These are phyloP conservation scores for Talaromyces ruber DNA, from an alignment of 495 filamentous ascomycete species.

Conservation along the genomic window DNA sequence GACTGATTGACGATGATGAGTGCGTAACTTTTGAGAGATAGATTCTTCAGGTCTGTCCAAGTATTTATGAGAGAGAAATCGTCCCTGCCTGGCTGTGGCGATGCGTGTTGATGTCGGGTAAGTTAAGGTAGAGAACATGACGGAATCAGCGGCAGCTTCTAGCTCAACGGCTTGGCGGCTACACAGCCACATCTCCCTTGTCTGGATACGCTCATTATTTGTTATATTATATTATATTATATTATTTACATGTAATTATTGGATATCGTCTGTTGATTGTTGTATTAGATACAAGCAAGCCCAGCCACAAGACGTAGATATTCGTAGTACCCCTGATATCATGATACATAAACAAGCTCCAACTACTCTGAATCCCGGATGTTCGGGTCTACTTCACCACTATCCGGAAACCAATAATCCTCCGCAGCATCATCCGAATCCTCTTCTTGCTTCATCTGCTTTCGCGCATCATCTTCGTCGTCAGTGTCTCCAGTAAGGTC, in stretches of 20 bases:
- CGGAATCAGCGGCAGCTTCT: background rate
- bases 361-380: slow-evolving; percentile 10
- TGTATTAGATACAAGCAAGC: background rate
- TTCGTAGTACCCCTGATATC: background rate
- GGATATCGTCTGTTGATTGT: background rate
- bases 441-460: background rate
- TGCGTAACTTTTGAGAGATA: background rate
- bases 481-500: slow-evolving; percentile 27
- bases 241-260: background rate
- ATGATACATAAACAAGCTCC: background rate
- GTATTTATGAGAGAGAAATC: background rate
- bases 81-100: background rate
- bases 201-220: background rate
- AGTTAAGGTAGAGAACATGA: background rate
- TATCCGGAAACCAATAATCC: slow-evolving; percentile 41
- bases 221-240: background rate
- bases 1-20: background rate
- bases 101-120: background rate
- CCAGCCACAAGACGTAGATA: background rate
- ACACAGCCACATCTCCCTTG: background rate
- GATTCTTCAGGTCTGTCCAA: background rate
- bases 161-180: background rate
- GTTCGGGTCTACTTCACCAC: slow-evolving; percentile 22
- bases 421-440: slow-evolving; percentile 18
- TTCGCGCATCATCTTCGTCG: background rate